Evolutionary conservation across 1,139 yeast genomes (phyloP), one percentile per base, ranked within the genome.

Genomic region (Yamadazyma triangularis): DNA sequence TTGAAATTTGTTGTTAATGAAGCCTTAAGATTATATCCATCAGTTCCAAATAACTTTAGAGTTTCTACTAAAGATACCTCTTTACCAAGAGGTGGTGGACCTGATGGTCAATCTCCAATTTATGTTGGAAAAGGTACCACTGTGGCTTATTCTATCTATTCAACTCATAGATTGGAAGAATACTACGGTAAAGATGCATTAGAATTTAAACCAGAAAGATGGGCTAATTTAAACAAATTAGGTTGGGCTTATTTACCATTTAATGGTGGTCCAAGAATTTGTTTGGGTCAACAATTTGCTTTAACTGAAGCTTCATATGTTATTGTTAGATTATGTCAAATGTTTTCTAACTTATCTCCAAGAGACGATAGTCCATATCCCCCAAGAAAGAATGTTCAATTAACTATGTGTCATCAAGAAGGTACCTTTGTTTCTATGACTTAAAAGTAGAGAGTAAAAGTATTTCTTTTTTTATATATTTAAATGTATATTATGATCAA

Each of bases 261-360:
- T 53, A 73, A 73, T 40, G 79, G 79, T 26, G 79, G 79, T 2
- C 78, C 79, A 15, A 57, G 79, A 34, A 72, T 72, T 34, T 73
- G 79, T 45, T 55, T 73, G 29, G 79, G 79, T 12, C 77, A 72
- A 51, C 77, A 71, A 48, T 70, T 69, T 51, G 78, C 77, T 1
- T 62, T 73, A 37, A 70, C 77, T 13, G 79, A 73, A 48, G 70
- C 73, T 1, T 59, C 70, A 4, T 71, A 69, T 37, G 60, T 64
- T n/a, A 42, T 69, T 29, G 66, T 58, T 16, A 55, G 77, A 33
- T 48, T 72, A 31, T 53, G 56, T 28, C 72, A 64, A 47, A 28
- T 50, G 45, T 58, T 53, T 43, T 40, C 48, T 10, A 45, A 54
- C 23, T 37, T 58, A 26, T 39, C 36, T n/a, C 29, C 46, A 21